These are phyloP conservation scores for Leptographium procerum DNA, from an alignment of 2,329 filamentous ascomycete species.

Conservation along the genomic window DNA sequence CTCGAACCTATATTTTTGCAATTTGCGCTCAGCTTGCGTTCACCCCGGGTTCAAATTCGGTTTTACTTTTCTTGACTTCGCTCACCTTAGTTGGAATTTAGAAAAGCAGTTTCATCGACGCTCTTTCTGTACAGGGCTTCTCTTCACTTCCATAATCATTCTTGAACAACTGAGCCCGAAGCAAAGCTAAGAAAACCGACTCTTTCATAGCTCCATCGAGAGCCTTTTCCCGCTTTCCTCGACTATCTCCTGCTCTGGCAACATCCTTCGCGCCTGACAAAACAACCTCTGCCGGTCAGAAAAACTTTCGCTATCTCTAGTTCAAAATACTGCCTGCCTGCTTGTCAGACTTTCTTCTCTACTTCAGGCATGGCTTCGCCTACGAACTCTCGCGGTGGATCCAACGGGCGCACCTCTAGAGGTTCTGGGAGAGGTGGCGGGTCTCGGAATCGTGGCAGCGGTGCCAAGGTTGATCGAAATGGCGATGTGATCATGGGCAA, in stretches of 20 bases:
- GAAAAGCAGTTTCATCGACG: background rate
- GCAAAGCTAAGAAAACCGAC: background rate
- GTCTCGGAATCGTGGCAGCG: conserved; percentile 32
- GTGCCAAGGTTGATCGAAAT: conserved; percentile 37
- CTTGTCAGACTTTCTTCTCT: background rate
- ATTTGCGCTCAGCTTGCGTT: background rate
- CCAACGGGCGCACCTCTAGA: background rate
- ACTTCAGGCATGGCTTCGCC: conserved; percentile 1
- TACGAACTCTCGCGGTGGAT: background rate
- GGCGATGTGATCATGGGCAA: conserved; percentile 49
- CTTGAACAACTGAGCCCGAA: background rate
- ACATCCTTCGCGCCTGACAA: background rate
- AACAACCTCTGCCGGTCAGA: background rate
- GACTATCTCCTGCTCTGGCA: background rate
- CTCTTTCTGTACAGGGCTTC: background rate
- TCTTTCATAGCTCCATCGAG: background rate
- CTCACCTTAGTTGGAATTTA: background rate
- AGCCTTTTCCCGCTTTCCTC: background rate
- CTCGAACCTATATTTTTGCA: background rate
- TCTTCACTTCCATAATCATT: background rate
- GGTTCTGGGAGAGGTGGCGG: background rate
- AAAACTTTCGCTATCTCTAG: background rate
- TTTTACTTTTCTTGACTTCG: no score
- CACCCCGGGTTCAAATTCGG: background rate
- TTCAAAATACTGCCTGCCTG: background rate